Percentiles rank a stretch among this genome's conserved stretches.
Conservation (phyloP, 768 basidiomycete species). For the Royoungia palumana region DNA sequence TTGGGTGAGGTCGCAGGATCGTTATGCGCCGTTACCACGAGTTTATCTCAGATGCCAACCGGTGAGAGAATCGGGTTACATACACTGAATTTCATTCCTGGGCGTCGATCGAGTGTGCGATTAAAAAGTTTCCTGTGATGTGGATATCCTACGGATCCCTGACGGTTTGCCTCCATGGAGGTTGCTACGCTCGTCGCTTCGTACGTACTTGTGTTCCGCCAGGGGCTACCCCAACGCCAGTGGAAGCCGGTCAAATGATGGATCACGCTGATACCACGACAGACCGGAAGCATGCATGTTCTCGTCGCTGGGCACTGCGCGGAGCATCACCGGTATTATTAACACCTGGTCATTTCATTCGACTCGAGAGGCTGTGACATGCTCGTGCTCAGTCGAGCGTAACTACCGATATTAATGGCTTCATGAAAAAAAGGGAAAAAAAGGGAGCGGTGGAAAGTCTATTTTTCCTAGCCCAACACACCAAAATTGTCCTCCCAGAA, state of each 20-base stretch:
- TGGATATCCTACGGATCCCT: slow-evolving; percentile 5
- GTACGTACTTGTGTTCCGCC: slow-evolving; percentile 14
- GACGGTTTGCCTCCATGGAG: slow-evolving; percentile 11
- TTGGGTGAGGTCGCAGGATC: slow-evolving; percentile 25
- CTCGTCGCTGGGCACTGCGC: slow-evolving; percentile 5
- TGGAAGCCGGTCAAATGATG: not conserved
- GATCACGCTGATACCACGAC: slow-evolving; percentile 16
- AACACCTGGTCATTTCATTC: slow-evolving; percentile 10
- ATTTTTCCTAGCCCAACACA: not conserved
- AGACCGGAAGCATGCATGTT: slow-evolving; percentile 1
- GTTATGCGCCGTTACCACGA: slow-evolving; percentile 25
- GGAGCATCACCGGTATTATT: slow-evolving; percentile 11
- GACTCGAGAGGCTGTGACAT: not conserved
- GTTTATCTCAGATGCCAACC: slow-evolving; percentile 27
- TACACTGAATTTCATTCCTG: slow-evolving; percentile 5
- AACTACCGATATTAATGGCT: not conserved
- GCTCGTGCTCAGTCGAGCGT: slow-evolving; percentile 2
- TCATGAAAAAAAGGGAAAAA: too few relatives aligned
- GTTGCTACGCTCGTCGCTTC: not conserved
- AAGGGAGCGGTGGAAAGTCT: too few relatives aligned
- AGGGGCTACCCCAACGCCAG: not conserved
- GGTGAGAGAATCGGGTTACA: slow-evolving; percentile 14
- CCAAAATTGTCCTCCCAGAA: not conserved
- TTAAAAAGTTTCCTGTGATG: slow-evolving; percentile 15
- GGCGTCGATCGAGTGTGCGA: slow-evolving; percentile 26